Percentiles rank a stretch among this genome's conserved stretches.
Evolutionary conservation across 805 yeast genomes (phyloP).

Genomic region (Pichia pseudocactophila): DNA sequence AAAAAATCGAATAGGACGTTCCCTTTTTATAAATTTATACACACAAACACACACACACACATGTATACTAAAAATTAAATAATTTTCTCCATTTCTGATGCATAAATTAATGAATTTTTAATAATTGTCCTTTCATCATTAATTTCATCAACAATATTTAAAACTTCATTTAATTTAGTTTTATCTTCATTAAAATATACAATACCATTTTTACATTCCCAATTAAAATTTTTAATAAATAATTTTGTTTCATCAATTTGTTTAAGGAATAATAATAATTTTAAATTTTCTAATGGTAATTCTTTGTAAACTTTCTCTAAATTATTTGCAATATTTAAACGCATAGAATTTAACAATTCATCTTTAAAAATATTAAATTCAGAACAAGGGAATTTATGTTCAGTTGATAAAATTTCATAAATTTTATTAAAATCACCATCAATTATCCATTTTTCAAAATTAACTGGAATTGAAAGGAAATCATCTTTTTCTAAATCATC

Average conservation of each 20-base stretch:
- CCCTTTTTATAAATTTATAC: background rate
- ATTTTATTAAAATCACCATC: constrained; percentile 95
- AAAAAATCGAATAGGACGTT: too few species aligned
- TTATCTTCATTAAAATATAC: constrained; percentile 35
- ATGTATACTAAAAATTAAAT: constrained; percentile 33
- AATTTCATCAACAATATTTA: constrained; percentile 12
- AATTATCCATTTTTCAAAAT: constrained; percentile 87
- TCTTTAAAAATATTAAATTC: constrained; percentile 76
- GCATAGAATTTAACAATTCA: constrained; percentile 66
- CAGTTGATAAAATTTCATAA: constrained; percentile 51
- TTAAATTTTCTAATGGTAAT: constrained; percentile 76
- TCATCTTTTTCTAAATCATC: constrained; percentile 56
- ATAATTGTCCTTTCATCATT: constrained; percentile 42
- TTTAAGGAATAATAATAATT: constrained; percentile 63
- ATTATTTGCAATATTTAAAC: constrained; percentile 79
- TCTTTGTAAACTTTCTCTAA: constrained; percentile 69
- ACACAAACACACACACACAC: too few species aligned
- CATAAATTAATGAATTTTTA: constrained; percentile 72
- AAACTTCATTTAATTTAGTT: constrained; percentile 9
- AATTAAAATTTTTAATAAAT: constrained; percentile 47
- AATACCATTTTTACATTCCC: constrained; percentile 47
- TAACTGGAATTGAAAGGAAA: constrained; percentile 74
- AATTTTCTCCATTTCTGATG: constrained; percentile 87
- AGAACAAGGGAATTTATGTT: constrained; percentile 53
- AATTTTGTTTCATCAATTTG: constrained; percentile 41